Percentiles rank a stretch among this genome's conserved stretches.
Conservation (phyloP, 345 rosid genomes). For the Odontarrhena argentea region DNA sequence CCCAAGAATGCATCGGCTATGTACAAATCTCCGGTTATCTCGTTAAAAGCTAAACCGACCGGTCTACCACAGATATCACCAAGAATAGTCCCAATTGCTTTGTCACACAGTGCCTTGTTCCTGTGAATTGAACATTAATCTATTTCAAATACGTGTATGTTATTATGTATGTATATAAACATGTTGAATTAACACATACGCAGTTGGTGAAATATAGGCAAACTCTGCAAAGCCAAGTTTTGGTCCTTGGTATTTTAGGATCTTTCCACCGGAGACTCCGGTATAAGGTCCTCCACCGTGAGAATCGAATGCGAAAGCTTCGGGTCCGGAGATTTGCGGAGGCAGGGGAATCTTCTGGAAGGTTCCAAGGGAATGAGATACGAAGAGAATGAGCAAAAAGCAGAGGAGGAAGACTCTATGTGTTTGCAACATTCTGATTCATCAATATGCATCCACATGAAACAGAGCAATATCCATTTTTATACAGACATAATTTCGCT, state of each 20-base stretch:
- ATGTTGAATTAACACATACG: constrained; percentile 28
- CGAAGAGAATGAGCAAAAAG: constrained; percentile 10
- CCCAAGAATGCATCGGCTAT: constrained; percentile 54
- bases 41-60: constrained; percentile 44
- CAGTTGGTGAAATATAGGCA: constrained; percentile 32
- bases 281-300: constrained; percentile 43
- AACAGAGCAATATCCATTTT: constrained; percentile 16
- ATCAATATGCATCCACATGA: constrained; percentile 15
- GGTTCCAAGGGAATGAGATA: constrained; percentile 21
- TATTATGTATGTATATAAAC: neutral
- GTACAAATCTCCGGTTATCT: constrained; percentile 40
- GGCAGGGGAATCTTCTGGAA: constrained; percentile 29
- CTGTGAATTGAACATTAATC: neutral
- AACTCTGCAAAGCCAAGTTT: constrained; percentile 40
- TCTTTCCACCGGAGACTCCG: constrained; percentile 47
- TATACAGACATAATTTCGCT: constrained; percentile 16
- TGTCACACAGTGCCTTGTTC: constrained; percentile 35
- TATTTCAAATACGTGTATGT: neutral
- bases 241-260: constrained; percentile 41
- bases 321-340: constrained; percentile 27
- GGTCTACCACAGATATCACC: constrained; percentile 48
- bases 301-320: constrained; percentile 39
- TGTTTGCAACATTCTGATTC: constrained; percentile 24
- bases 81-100: constrained; percentile 35
- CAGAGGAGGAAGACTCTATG: neutral